Conservation (phyloP, 2,329 filamentous ascomycete species). For the Botrytis elliptica region DNA sequence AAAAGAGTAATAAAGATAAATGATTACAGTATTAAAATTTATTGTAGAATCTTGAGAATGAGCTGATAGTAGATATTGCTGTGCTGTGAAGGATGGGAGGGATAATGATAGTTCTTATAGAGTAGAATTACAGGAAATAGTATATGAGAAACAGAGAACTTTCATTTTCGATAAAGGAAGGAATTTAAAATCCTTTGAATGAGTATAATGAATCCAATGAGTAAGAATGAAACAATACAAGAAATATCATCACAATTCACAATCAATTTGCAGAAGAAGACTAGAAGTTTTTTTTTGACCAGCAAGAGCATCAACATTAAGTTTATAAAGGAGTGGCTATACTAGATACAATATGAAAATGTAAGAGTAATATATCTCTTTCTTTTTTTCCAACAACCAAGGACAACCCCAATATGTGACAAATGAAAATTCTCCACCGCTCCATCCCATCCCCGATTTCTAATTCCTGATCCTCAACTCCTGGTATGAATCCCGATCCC, state of each 20-base stretch:
- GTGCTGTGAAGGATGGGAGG: not conserved
- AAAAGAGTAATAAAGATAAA: not conserved
- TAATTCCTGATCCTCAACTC: not conserved
- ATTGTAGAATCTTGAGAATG: not conserved
- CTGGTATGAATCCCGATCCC: not conserved
- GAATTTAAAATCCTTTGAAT: not conserved
- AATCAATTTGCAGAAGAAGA: not conserved
- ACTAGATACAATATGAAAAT: slow-evolving; percentile 5
- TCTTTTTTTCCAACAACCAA: slow-evolving; percentile 17
- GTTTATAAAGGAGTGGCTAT: slow-evolving; percentile 12
- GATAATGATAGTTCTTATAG: not conserved
- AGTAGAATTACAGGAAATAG: not conserved
- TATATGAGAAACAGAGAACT: not conserved
- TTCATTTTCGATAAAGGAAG: not conserved
- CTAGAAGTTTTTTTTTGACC: slow-evolving; percentile 1
- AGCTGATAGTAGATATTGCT: not conserved
- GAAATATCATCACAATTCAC: not conserved
- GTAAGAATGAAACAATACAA: not conserved
- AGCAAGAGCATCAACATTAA: slow-evolving; percentile 16
- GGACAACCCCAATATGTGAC: not conserved
- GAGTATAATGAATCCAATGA: not conserved
- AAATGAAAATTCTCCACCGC: slow-evolving; percentile 10
- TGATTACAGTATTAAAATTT: fast-evolving
- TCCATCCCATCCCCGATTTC: not conserved
- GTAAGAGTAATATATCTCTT: slow-evolving; percentile 18